Evolutionary conservation across 805 yeast species (phyloP), one percentile per base, ranked within the genome.

Genomic region (Brettanomyces nanus): DNA sequence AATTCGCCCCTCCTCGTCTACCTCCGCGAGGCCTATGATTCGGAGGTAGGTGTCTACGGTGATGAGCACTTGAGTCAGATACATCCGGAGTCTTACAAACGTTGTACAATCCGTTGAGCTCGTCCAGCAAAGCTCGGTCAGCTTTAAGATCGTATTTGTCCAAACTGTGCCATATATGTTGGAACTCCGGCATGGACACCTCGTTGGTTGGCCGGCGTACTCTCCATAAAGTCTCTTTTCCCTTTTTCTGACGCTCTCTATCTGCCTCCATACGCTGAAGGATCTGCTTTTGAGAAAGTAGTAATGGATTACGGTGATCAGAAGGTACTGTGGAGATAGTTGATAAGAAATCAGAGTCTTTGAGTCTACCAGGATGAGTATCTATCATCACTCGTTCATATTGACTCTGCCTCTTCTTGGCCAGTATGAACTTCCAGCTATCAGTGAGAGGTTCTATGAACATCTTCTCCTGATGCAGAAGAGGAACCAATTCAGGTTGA

Each of bases 241-340:
- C 73, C 45, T 84, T 71, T 54, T 90, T 90, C 52, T 85, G 87
- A 32, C 95, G 66, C 55, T 90, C 98, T 47, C 98, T 66, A 55
- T 90, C 97, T 44, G 81, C 89, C 54, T 90, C 97, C 80, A 90
- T 86, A 42, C 97, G 65, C 27, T 75, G 69, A 14, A 86, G 54
- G 14, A 84, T 76, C 46, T 80, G 85, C 33, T 75, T 53, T 15
- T 54, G 57, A 1, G 54, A 29, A 4, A 56, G 40, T 5, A 38
- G 15, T 21, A 46, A 31, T 10, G 39, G 25, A 28, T 34, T 39
- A 21, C 27, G 9, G 15, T 18, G 15, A 13, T 21, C 28, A 28
- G 35, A n/a, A 5, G 22, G 20, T 35, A 31, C 13, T 39, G 31
- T n/a, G 31, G 19, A 15, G 39, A 31, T 6, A 7, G 17, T 18